Conservation (phyloP, 495 filamentous ascomycete genomes). For the Pseudoneurospora amorphoporcata region DNA sequence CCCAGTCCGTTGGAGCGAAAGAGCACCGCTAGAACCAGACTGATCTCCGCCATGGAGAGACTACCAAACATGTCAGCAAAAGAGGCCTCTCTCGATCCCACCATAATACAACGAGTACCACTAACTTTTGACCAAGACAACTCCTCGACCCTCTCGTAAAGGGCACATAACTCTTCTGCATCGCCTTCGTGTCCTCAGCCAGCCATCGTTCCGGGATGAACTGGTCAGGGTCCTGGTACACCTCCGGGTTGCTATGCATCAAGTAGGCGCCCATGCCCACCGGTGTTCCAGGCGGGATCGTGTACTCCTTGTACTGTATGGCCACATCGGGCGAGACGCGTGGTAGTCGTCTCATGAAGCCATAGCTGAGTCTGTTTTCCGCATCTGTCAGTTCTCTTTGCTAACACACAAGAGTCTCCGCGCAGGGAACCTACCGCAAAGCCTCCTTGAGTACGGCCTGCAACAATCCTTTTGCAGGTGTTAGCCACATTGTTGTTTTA, state of each 20-base stretch:
- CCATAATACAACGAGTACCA: too few species aligned
- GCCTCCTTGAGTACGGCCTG: constrained; percentile 29
- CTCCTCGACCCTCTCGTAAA: constrained; percentile 10
- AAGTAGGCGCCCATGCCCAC: constrained; percentile 17
- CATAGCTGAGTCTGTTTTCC: constrained; percentile 6
- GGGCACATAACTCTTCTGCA: constrained; percentile 5
- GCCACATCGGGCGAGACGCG: constrained; percentile 15
- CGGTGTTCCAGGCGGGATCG: constrained; percentile 10
- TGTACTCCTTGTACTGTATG: constrained; percentile 13
- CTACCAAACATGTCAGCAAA: constrained; percentile 4
- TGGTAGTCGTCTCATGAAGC: constrained; percentile 13
- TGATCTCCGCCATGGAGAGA: constrained; percentile 27
- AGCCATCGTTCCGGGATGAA: constrained; percentile 35
- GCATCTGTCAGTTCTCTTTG: not conserved
- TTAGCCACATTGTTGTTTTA: too few species aligned
- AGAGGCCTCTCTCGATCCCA: not conserved
- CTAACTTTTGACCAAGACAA: constrained; percentile 16
- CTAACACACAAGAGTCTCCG: not conserved
- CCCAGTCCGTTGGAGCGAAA: constrained; percentile 15
- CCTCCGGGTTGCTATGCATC: constrained; percentile 24
- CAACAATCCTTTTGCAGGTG: too few species aligned
- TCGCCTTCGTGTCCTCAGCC: constrained; percentile 17
- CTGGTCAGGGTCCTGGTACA: constrained; percentile 23
- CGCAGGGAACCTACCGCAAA: constrained; percentile 9
- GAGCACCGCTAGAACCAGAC: constrained; percentile 22